Base-by-base conservation (phyloP, 108 stramenopile species). In the Cyclotella kingstonii region DNA sequence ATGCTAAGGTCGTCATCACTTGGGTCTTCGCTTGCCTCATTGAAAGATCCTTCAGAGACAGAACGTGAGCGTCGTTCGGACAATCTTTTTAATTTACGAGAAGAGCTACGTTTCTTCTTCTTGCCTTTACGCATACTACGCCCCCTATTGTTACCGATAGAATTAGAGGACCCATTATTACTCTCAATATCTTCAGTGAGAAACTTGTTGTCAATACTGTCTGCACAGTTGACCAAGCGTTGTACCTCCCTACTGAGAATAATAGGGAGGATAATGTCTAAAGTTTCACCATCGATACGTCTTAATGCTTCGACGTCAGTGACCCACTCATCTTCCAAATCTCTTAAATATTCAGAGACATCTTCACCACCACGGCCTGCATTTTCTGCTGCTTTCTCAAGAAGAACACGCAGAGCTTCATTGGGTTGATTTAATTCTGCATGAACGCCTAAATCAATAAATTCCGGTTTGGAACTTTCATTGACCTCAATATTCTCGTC, bases 311-410 rank as follows among this genome's bases (percentile, higher is more conserved):
- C 75, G 12, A 76, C 75, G 31, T 76, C 75, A 43, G 75, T 76
- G 23, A 76, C 75, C 75, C 75, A 76, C 28, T 76, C 75, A 29
- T 76, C 75, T 63, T 60, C 67, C 34, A 76, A 40, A 21, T 56
- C 54, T 15, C 38, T 63, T 36, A 68, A 17, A 43, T 46, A 68
- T 30, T 55, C 28, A 12, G 66, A 62, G 9, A 76, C 62, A 49
- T 76, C 75, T 49, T 67, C 45, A n/a, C 62, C 75, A 31, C 29
- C 15, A 14, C 67, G 75, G 23, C 75, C 75, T 14, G 60, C 66
- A 44, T 76, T 76, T 26, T 76, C 75, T 18, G 57, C 66, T 9
- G 75, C 75, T 50, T 68, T 76, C 43, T 76, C 67, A 6, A 76
- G 61, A 17, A 76, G 62, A 5, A 65, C 38, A 11, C 34, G 55